Evolutionary conservation across 2,329 filamentous ascomycete genomes (phyloP).

Genomic region (Pseudogymnoascus sp.): DNA sequence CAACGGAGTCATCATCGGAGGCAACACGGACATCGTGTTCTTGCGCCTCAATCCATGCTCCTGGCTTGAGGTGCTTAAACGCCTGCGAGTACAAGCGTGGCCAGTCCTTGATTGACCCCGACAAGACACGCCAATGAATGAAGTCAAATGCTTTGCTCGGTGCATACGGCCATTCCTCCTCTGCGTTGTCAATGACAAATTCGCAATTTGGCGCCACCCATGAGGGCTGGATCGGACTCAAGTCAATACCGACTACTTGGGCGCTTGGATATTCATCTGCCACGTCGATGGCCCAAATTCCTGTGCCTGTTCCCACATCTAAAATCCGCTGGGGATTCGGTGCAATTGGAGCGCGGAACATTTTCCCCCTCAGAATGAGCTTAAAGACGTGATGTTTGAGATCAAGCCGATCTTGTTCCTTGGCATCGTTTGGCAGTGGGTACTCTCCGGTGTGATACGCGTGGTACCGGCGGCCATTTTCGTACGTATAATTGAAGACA

Average conservation of each 20-base stretch:
- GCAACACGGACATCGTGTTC: constrained; percentile 17
- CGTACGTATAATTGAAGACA: constrained; percentile 18
- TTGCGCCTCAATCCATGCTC: constrained; percentile 18
- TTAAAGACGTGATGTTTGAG: constrained; percentile 23
- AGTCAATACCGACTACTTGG: constrained; percentile 21
- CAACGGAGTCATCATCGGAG: constrained; percentile 21
- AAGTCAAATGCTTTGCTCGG: constrained; percentile 30
- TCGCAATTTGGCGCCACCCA: constrained; percentile 24
- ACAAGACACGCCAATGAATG: constrained; percentile 27
- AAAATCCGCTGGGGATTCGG: constrained; percentile 18
- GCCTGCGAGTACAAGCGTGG: constrained; percentile 18
- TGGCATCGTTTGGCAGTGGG: constrained; percentile 22
- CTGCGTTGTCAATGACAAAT: constrained; percentile 29
- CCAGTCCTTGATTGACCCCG: constrained; percentile 13
- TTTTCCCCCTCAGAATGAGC: constrained; percentile 20
- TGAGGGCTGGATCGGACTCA: constrained; percentile 21
- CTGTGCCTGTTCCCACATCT: constrained; percentile 32
- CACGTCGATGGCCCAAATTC: constrained; percentile 32
- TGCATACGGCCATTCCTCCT: constrained; percentile 26
- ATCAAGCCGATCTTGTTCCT: constrained; percentile 25
- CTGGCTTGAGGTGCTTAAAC: constrained; percentile 16
- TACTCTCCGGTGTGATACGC: constrained; percentile 32
- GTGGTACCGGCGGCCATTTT: constrained; percentile 22
- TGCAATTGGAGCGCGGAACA: constrained; percentile 23
- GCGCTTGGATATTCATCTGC: constrained; percentile 20